A percentile compares a stretch with the other conserved stretches of the same genome.
phyloP scores from a whole-genome alignment of 2,329 filamentous ascomycete species.

The Chalaropsis ovoidea region DNA sequence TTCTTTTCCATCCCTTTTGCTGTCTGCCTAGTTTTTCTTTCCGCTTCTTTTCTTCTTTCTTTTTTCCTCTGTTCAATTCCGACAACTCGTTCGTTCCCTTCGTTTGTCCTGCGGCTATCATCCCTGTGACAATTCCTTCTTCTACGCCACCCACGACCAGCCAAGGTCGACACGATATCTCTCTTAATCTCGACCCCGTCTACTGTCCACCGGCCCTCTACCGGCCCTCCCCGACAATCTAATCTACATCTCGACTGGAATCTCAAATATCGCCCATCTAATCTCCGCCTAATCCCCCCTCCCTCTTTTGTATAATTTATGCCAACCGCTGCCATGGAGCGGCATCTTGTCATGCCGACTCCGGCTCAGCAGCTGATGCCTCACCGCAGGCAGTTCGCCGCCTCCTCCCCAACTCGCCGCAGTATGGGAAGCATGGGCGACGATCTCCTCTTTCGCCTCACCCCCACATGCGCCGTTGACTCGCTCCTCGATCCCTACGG shows the following conservation, averaged over 20 bases:
- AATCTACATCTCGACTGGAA: background rate
- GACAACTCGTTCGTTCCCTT: background rate
- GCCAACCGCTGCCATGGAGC: constrained; percentile 18
- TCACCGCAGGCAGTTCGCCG: constrained; percentile 35
- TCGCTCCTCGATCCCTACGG: constrained; percentile 47
- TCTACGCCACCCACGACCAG: background rate
- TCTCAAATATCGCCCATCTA: background rate
- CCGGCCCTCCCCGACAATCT: background rate
- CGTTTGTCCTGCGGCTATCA: background rate
- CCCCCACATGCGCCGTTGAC: constrained; percentile 50
- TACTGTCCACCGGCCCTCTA: background rate
- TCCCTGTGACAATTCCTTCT: background rate
- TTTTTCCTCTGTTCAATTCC: background rate
- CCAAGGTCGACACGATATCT: too few species aligned
- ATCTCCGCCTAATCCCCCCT: background rate
- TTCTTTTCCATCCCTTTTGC: constrained; percentile 5
- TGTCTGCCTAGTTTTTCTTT: background rate
- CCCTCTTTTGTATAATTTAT: background rate
- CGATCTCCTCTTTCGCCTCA: constrained; percentile 52
- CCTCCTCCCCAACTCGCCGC: constrained; percentile 40
- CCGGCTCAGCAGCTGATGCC: constrained; percentile 33
- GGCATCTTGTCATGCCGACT: constrained; percentile 31
- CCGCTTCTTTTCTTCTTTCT: constrained; percentile 3
- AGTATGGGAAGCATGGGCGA: constrained; percentile 34
- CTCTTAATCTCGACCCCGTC: background rate